Evolutionary conservation across 768 basidiomycete species (phyloP).

Genomic region (Leucocoprinus birnbaumii): DNA sequence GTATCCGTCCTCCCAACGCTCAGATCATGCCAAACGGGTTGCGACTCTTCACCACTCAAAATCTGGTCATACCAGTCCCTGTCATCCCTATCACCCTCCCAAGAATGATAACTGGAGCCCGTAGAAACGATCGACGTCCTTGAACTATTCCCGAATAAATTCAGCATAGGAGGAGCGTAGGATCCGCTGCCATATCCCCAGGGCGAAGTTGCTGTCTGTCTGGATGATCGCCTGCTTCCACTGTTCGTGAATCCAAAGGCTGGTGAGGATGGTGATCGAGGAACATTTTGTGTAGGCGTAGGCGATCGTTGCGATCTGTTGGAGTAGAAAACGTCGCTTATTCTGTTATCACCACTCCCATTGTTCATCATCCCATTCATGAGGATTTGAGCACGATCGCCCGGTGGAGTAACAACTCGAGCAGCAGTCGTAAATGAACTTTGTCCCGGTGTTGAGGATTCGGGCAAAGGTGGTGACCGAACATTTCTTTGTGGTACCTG

Average conservation of each 20-base stretch:
- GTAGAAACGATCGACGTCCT: slow-evolving; percentile 76
- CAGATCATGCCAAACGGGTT: slow-evolving; percentile 66
- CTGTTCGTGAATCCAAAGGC: slow-evolving; percentile 42
- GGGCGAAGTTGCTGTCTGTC: slow-evolving; percentile 49
- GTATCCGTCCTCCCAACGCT: slow-evolving; percentile 44
- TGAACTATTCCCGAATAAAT: slow-evolving; percentile 71
- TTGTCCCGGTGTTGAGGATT: not conserved
- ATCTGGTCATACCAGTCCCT: slow-evolving; percentile 39
- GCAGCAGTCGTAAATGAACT: not conserved
- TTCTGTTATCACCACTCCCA: not conserved
- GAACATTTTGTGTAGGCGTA: slow-evolving; percentile 60
- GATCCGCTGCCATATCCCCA: slow-evolving; percentile 36
- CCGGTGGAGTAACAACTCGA: slow-evolving; percentile 1
- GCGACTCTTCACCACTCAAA: slow-evolving; percentile 50
- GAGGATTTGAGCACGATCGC: slow-evolving; percentile 5
- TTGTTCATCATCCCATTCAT: not conserved
- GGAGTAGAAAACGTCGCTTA: slow-evolving; percentile 9
- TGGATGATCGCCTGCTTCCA: slow-evolving; percentile 50
- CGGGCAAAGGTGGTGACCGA: not conserved
- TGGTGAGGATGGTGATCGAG: slow-evolving; percentile 54
- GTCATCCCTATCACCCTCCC: slow-evolving; percentile 59
- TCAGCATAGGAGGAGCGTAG: slow-evolving; percentile 61
- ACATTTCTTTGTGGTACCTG: slow-evolving; percentile 6
- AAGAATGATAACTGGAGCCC: slow-evolving; percentile 86
- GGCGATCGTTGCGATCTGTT: slow-evolving; percentile 45